Base-by-base conservation (phyloP, 306 rosid species). In the Crotalaria pallida region DNA sequence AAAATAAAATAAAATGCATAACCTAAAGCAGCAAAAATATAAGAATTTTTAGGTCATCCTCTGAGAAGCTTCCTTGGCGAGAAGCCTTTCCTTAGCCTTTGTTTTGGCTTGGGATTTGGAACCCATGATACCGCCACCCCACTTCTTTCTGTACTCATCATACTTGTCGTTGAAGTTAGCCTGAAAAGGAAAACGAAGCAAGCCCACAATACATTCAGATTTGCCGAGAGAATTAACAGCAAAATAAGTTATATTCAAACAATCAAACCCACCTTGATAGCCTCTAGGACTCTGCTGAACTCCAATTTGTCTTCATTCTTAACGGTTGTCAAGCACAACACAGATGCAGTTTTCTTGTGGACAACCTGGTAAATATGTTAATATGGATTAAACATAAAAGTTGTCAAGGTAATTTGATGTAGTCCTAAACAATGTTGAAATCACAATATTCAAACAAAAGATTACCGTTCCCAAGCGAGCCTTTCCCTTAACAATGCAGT, bases 221-320 rank as follows among this genome's bases (percentile, higher is more conserved):
- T n/a, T n/a, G 64, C 12, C 3, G 6, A 22, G 3, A 52, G 10
- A 6, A 24, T 4, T 8, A 8, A 13, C 7, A 40, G 1, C 2
- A 27, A 7, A 12, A 12, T n/a, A n/a, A n/a, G n/a, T n/a, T n/a
- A n/a, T n/a, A 16, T 16, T 0, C 33, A 19, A 3, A 8, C 0
- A 10, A 0, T 61, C 27, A 0, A 33, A 8, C 1, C 5, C 22
- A 89, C 96, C 96, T 89, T 89, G 71, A 87, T 87, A 3, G 93
- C 93, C 78, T 89, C 93, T 10, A 89, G 53, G 74, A 87, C 82
- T 79, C 81, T 81, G 86, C 87, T 83, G 73, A 89, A 89, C 77
- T 89, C 96, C 82, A 89, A n/a, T 21, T 89, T 89, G 53, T 89
- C 96, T 64, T 89, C 96, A 10, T 89, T 89, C 84, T 87, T 89